Evolutionary conservation across 768 basidiomycete genomes (phyloP), one percentile per base, ranked within the genome.

Genomic region (Arthromyces matolae): DNA sequence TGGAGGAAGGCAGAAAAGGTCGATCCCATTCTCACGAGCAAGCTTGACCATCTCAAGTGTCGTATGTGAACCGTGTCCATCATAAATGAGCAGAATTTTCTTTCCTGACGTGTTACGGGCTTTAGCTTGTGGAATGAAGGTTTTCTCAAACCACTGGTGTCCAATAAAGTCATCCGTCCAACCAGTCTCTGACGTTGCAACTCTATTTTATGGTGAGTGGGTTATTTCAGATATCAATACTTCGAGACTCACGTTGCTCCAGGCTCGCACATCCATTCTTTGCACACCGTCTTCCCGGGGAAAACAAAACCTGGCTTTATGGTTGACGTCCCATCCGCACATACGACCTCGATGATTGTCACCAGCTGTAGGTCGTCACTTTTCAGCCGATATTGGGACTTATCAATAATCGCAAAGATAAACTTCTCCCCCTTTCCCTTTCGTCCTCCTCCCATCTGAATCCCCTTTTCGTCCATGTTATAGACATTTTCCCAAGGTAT

Each of bases 31-130:
- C 18, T 35, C 8, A 4, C 16, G 8, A 23, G 68, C 71, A 20
- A 64, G 39, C 9, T 60, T 37, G 18, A 54, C 45, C 28, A 73
- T 56, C 4, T 50, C 23, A 1, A 48, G 24, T 0, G 57, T 62
- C 25, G 49, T 47, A 54, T 78, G 75, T 0, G 72, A 77, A 34
- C 62, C 63, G 58, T 78, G 76, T 0, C 75, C 71, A 61, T 78
- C 68, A 16, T 61, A 63, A 22, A 74, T 66, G 27, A 78, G 67
- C 0, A 76, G 47, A 22, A 73, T 68, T 6, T 55, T 57, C 19
- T 64, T 20, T 31, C 20, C 42, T 14, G 29, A 42, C 28, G 8
- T 27, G 33, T 42, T 61, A 3, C 47, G 8, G 16, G 53, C 60
- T 8, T 23, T 62, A 1, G 67, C 65, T 27, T 67, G 60, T 3